Conservation (phyloP, 2,329 filamentous ascomycete genomes). For the Colletotrichum viniferum region DNA sequence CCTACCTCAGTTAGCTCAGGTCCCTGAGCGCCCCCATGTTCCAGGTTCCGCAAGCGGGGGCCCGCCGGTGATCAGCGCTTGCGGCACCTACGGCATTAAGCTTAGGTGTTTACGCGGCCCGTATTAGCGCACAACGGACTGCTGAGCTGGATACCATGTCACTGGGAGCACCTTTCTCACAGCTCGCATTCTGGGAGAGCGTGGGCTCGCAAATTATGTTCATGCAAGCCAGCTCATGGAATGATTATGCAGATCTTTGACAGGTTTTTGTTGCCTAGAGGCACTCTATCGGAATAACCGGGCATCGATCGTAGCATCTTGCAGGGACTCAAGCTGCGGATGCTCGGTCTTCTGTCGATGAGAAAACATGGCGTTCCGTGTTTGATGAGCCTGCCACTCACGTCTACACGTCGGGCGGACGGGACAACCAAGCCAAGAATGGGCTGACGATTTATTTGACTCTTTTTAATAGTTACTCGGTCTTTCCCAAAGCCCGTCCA, state of each 20-base stretch:
- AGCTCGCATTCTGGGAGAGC: background rate
- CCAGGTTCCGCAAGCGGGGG: conserved; percentile 4
- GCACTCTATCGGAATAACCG: background rate
- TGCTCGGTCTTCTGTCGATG: background rate
- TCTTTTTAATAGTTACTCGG: background rate
- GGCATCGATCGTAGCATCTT: background rate
- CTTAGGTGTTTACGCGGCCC: background rate
- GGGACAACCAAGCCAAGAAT: background rate
- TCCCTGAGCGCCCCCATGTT: background rate
- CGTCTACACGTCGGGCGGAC: background rate
- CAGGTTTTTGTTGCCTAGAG: background rate
- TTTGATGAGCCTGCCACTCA: background rate
- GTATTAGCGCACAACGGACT: background rate
- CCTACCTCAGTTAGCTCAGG: background rate
- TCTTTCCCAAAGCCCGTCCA: background rate
- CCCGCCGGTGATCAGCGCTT: background rate
- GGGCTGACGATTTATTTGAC: background rate
- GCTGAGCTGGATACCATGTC: background rate
- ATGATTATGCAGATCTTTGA: background rate
- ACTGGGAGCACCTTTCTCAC: background rate
- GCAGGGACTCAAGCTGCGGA: background rate
- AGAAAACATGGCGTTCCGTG: background rate
- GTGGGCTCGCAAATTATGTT: background rate
- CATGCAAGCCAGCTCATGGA: background rate
- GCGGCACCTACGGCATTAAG: background rate